Percentiles rank a stretch among this genome's conserved stretches.
Conservation (phyloP, 768 basidiomycete genomes). For the Boletus rubescentipes region DNA sequence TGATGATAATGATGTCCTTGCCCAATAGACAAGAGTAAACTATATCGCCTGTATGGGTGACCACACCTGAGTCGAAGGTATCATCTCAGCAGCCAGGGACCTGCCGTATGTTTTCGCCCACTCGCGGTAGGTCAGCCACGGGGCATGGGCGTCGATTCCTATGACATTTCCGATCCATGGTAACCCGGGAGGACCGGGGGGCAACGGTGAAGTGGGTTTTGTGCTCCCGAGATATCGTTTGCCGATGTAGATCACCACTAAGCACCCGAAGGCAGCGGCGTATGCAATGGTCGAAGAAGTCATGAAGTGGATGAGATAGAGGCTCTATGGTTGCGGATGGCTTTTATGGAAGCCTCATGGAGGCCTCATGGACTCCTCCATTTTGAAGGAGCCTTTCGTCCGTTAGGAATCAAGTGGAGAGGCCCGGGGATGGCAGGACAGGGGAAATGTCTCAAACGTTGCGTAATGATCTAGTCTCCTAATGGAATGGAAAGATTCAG, state of each 20-base stretch:
- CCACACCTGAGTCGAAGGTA: conserved; percentile 25
- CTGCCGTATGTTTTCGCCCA: conserved; percentile 36
- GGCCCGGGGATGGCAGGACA: too few relatives aligned
- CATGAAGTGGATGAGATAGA: neutral
- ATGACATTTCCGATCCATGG: conserved; percentile 1
- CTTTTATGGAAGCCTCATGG: neutral
- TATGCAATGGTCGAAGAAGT: neutral
- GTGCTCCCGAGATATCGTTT: conserved; percentile 9
- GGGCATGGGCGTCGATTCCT: neutral
- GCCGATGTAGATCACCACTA: neutral
- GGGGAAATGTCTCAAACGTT: neutral
- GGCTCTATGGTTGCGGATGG: neutral
- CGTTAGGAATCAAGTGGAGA: neutral
- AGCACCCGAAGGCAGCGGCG: neutral
- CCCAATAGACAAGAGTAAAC: conserved; percentile 40
- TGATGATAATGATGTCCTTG: conserved; percentile 39
- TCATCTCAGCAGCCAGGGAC: neutral
- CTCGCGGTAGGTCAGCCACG: conserved; percentile 26
- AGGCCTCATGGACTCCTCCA: neutral
- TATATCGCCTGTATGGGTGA: conserved; percentile 36
- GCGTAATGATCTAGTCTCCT: too few relatives aligned
- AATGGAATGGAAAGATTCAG: too few relatives aligned
- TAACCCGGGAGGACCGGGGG: neutral
- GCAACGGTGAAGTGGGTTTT: conserved; percentile 21
- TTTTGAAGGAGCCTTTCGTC: neutral